Percentiles rank a stretch among this genome's conserved stretches.
phyloP scores from a whole-genome alignment of 805 yeast genomes.

The Pichia phayaonensis region DNA sequence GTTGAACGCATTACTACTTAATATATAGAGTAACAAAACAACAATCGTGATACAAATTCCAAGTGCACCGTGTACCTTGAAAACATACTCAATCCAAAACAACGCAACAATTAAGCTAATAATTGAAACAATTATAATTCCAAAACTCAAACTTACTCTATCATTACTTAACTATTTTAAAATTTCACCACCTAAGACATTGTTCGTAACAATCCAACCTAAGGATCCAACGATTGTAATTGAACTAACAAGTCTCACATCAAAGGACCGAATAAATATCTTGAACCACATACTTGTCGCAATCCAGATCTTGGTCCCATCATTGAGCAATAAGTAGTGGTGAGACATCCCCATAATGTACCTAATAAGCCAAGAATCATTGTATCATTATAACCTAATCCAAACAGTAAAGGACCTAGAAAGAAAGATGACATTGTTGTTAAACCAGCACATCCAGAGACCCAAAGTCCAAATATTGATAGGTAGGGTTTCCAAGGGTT shows the following conservation, averaged over 20 bases:
- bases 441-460: too few relatives aligned
- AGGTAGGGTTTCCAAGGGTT: too few relatives aligned
- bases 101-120: slow-evolving; percentile 61
- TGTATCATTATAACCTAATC: too few relatives aligned
- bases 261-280: slow-evolving; percentile 82
- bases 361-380: not conserved
- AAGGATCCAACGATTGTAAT: slow-evolving; percentile 67
- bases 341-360: not conserved
- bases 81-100: slow-evolving; percentile 68
- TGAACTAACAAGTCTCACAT: slow-evolving; percentile 64
- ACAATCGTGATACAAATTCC: slow-evolving; percentile 63
- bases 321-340: too few relatives aligned
- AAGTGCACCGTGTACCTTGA: slow-evolving; percentile 58
- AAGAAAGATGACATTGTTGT: too few relatives aligned
- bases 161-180: slow-evolving; percentile 58
- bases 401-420: too few relatives aligned
- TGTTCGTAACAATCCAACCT: slow-evolving; percentile 94
- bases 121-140: slow-evolving; percentile 63
- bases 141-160: slow-evolving; percentile 61
- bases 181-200: slow-evolving; percentile 84
- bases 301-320: slow-evolving; percentile 21
- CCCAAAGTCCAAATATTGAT: too few relatives aligned
- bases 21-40: slow-evolving; percentile 60
- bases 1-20: slow-evolving; percentile 36
- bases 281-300: slow-evolving; percentile 78